Conservation (phyloP, 1,284 basidiomycete genomes). For the Cystobasidium slooffiae region DNA sequence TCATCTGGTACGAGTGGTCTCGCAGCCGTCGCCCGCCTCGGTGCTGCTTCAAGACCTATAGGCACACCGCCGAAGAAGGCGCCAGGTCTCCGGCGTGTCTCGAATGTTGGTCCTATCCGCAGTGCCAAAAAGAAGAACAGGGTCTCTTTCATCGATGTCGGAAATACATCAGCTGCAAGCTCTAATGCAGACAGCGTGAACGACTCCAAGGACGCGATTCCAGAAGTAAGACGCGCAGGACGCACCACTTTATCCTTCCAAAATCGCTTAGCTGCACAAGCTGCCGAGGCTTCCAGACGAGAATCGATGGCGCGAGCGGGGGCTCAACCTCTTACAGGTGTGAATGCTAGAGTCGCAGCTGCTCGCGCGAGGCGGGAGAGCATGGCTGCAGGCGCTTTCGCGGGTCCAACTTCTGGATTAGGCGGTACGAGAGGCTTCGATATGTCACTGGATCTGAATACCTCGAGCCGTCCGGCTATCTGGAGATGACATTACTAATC, state of each 20-base stretch:
- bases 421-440: background rate
- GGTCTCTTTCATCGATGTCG: constrained; percentile 32
- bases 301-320: constrained; percentile 8
- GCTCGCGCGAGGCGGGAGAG: constrained; percentile 32
- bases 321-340: constrained; percentile 5
- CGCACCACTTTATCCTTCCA: constrained; percentile 31
- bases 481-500: background rate
- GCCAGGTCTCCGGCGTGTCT: background rate
- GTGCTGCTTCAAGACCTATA: background rate
- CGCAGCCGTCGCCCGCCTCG: background rate
- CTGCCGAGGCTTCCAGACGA: background rate
- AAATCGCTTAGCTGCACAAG: constrained; percentile 35
- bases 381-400: constrained; percentile 8
- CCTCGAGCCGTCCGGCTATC: background rate
- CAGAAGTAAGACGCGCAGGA: constrained; percentile 21
- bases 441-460: constrained; percentile 17
- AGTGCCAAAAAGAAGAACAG: constrained; percentile 39
- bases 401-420: background rate
- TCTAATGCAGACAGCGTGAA: constrained; percentile 4
- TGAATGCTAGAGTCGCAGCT: constrained; percentile 33
- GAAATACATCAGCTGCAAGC: constrained; percentile 9
- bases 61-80: constrained; percentile 10
- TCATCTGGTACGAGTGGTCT: background rate
- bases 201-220: background rate
- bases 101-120: constrained; percentile 38